Base-by-base conservation (phyloP, 306 rosid species). In the Lathyrus tuberosus region DNA sequence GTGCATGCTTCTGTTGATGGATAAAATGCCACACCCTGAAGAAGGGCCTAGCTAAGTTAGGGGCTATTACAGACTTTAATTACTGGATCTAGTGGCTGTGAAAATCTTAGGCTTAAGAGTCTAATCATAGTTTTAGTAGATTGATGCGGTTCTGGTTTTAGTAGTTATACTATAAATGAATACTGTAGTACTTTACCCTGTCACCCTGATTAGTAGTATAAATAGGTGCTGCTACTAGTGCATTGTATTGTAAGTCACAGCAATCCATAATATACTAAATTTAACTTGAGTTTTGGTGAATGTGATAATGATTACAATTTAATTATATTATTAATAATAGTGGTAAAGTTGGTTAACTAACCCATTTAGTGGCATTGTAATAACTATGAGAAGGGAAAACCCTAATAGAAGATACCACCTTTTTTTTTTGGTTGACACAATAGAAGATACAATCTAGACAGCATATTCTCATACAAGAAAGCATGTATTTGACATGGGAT, bases 141-240 rank as follows among this genome's bases (percentile, higher is more conserved):
- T 56, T 65, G 33, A 43, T 54, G 48, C 10, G 26, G 14, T 56
- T 64, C 14, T 20, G 38, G n/a, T 54, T 41, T 56, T 17, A 59
- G 4, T 67, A 18, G 51, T 53, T 24, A 8, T 28, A 5, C 18
- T 65, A 8, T 43, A 12, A 12, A 10, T 10, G 20, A 38, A 0
- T 38, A n/a, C n/a, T n/a, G n/a, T n/a, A 51, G n/a, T 73, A 40
- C 37, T 38, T 28, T 71, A 43, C 48, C 6, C 47, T 42, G 6
- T 12, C 47, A 40, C 16, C 35, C 14, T 15, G 46, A 64, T 18
- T 31, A 42, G 59, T 42, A 4, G 22, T 53, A 54, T 56, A 43
- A 10, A 18, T 33, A 53, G 48, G 24, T 43, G 46, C 31, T 71
- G 24, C 59, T 52, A 52, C 26, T 52, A 60, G 38, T 17, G 60